Base-by-base conservation (phyloP, 805 yeast species). In the Yamadazyma olivae region DNA sequence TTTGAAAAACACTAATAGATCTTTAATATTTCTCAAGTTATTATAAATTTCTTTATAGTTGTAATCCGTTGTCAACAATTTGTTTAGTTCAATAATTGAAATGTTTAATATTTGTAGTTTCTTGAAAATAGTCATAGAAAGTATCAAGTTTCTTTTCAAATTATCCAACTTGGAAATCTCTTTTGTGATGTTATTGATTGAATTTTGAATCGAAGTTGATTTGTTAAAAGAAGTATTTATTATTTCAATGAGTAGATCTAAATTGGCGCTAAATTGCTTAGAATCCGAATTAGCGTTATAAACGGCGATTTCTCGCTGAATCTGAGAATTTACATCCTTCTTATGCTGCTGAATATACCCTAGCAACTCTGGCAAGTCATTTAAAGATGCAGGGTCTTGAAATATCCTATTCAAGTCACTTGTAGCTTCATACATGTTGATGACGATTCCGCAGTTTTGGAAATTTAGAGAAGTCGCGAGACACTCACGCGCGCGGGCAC, bases 71-170 rank as follows among this genome's bases (percentile, higher is more conserved):
- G 59, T 51, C 13, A 70, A 70, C 30, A 88, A 68, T 43, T 77
- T 76, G 27, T 79, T 79, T 54, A 79, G 81, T 2, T 95, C 90
- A 15, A 77, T 79, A 5, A 85, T 72, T 9, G 46, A 39, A 30
- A 29, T 36, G 33, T 32, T 41, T 32, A 93, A 68, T 86, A 90
- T 90, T 52, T 89, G 95, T 25, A 93, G 67, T 43, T 96, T 74
- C 50, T 91, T 86, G 46, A 91, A 68, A 24, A 89, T 79, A 1
- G 95, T 87, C 85, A 93, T 86, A 8, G 93, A 78, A 18, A 79
- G 69, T 2, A 88, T 90, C 32, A 93, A 65, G 56, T 93, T 93
- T 53, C 77, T 78, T 64, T 93, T 93, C 23, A 90, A 81, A 33
- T 75, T 77, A 58, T 93, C 98, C 40, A 93, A 68, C 16, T 71